A percentile compares a stretch with the other conserved stretches of the same genome.
These are phyloP conservation scores for Dendrocalamus latiflorus DNA, from an alignment of 202 grass and related monocot genomes.

Conservation along the genomic window DNA sequence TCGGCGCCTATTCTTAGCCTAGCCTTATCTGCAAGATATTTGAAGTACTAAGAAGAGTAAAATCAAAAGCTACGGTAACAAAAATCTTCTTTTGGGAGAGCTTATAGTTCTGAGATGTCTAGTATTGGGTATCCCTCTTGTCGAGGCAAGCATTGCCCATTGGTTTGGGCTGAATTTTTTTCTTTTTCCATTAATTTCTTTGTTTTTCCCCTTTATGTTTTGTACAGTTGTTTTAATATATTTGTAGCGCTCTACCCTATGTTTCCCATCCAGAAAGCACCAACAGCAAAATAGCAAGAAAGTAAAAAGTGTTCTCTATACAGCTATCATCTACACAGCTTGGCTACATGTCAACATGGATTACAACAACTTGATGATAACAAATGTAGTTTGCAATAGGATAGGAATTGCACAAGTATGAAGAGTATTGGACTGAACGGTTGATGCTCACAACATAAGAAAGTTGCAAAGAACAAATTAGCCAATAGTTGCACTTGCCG, in stretches of 20 bases:
- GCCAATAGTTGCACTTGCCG: background rate
- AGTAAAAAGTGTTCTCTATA: background rate
- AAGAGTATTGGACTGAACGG: background rate
- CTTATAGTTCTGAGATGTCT: background rate
- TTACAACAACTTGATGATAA: background rate
- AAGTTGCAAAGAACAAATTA: background rate
- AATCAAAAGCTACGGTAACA: background rate
- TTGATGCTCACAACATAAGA: background rate
- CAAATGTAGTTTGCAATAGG: background rate
- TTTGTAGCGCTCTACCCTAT: background rate
- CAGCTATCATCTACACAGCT: background rate
- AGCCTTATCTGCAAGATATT: background rate
- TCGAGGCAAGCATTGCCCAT: background rate
- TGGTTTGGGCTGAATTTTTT: background rate
- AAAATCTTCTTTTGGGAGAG: background rate
- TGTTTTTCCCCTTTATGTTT: background rate
- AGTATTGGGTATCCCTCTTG: background rate
- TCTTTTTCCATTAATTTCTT: background rate
- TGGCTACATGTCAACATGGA: background rate
- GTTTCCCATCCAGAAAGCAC: background rate
- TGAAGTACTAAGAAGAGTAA: background rate
- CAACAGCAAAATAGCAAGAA: background rate
- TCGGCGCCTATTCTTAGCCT: no score
- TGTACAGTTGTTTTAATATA: background rate
- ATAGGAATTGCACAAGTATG: background rate